Percentiles rank a stretch among this genome's conserved stretches.
phyloP scores from a whole-genome alignment of 352 stramenopile genomes.

The Phytophthora tubulina region DNA sequence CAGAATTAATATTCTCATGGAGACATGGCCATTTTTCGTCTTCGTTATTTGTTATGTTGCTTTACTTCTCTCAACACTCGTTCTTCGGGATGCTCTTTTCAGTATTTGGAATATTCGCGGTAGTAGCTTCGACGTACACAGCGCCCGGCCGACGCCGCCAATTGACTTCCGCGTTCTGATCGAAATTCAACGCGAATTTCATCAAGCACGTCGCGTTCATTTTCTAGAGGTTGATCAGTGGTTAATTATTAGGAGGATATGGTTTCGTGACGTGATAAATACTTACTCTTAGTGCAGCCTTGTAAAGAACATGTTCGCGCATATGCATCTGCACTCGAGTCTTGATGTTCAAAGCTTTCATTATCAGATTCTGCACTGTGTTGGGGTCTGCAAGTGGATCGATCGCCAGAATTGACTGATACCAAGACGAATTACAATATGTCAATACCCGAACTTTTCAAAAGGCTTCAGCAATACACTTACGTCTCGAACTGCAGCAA shows the following conservation, averaged over 20 bases:
- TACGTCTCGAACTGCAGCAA: slow-evolving; percentile 42
- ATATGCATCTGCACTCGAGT: slow-evolving; percentile 52
- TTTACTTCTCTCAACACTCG: not conserved
- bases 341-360: slow-evolving; percentile 57
- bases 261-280: too few species aligned
- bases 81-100: not conserved
- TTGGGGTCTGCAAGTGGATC: slow-evolving; percentile 60
- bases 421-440: slow-evolving; percentile 6
- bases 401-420: slow-evolving; percentile 44
- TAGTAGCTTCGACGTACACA: slow-evolving; percentile 10
- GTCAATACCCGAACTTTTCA: not conserved
- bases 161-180: slow-evolving; percentile 66
- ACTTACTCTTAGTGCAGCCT: slow-evolving; percentile 58
- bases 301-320: slow-evolving; percentile 69
- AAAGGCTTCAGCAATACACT: not conserved
- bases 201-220: slow-evolving; percentile 77
- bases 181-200: slow-evolving; percentile 85
- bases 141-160: slow-evolving; percentile 40
- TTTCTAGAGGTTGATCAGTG: slow-evolving; percentile 42
- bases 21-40: too few species aligned
- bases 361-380: slow-evolving; percentile 42
- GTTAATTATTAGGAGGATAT: not conserved
- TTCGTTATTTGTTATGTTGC: too few species aligned
- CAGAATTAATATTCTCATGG: too few species aligned
- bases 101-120: not conserved